phyloP scores from a whole-genome alignment of 2,329 filamentous ascomycete genomes.

The Calcarisporium arbuscula region DNA sequence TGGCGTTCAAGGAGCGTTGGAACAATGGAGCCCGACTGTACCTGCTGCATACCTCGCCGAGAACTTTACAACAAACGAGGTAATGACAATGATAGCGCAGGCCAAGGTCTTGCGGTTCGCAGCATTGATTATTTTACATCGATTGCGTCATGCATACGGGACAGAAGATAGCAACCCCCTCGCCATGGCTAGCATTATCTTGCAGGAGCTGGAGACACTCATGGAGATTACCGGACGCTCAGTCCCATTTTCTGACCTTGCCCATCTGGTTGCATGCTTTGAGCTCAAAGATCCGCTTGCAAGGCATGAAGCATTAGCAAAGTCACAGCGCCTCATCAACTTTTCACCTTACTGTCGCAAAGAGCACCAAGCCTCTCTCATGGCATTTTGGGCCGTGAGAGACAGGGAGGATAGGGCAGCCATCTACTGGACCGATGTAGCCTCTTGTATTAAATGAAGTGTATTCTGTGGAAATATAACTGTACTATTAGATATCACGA shows the following conservation, averaged over 20 bases:
- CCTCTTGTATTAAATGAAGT: conserved; percentile 2
- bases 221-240: conserved; percentile 5
- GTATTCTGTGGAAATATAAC: too few relatives aligned
- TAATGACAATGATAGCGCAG: conserved; percentile 5
- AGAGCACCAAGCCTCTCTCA: conserved; percentile 5
- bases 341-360: conserved; percentile 6
- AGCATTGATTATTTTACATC: conserved; percentile 4
- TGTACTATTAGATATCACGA: conserved; percentile 3
- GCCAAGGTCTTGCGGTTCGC: conserved; percentile 2
- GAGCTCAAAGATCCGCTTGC: conserved; percentile 1
- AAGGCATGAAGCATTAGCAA: conserved; percentile 2
- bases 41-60: not conserved
- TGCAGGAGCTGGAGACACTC: conserved; percentile 5
- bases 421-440: conserved; percentile 7
- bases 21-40: conserved; percentile 2
- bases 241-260: conserved; percentile 7
- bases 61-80: conserved; percentile 3
- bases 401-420: not conserved
- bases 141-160: conserved; percentile 7
- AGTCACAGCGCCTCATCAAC: conserved; percentile 4
- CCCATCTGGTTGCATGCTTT: conserved; percentile 8
- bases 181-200: conserved; percentile 2
- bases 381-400: conserved; percentile 6
- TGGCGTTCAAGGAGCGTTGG: too few relatives aligned
- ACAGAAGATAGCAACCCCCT: conserved; percentile 1